Conservation (phyloP, 108 stramenopile genomes). For the Cyclotella kingstonii region DNA sequence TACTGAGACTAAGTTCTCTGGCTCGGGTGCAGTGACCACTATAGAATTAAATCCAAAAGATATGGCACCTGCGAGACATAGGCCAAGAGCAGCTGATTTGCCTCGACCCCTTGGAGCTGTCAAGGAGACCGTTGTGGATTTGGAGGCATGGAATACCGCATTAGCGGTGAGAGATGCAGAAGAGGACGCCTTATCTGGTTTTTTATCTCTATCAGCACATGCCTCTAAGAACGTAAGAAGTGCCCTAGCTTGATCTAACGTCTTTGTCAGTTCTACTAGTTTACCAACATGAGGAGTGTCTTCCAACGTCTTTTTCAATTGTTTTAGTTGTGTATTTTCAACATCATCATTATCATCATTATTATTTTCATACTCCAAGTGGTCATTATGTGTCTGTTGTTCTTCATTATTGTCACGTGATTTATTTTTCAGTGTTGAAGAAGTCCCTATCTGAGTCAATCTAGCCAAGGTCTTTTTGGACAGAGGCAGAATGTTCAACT, state of each 20-base stretch:
- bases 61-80: constrained; percentile 95
- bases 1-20: constrained; percentile 95
- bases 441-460: constrained; percentile 31
- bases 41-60: constrained; percentile 94
- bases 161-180: not conserved
- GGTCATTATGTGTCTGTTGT: constrained; percentile 1
- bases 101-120: constrained; percentile 95
- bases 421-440: not conserved
- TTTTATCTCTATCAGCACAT: constrained; percentile 75
- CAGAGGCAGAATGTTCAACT: constrained; percentile 97
- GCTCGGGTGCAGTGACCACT: constrained; percentile 96
- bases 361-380: constrained; percentile 31
- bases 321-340: constrained; percentile 73
- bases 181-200: constrained; percentile 31
- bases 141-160: constrained; percentile 4
- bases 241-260: constrained; percentile 95
- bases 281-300: constrained; percentile 94
- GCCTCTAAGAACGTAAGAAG: constrained; percentile 94
- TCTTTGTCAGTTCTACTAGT: constrained; percentile 89
- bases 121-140: constrained; percentile 66
- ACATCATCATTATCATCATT: constrained; percentile 48
- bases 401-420: constrained; percentile 14
- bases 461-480: constrained; percentile 55
- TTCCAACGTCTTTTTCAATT: constrained; percentile 84
- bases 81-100: constrained; percentile 97